A percentile compares a stretch with the other conserved stretches of the same genome.
phyloP scores from a whole-genome alignment of 768 basidiomycete species.

The Leccinum rimulosum region DNA sequence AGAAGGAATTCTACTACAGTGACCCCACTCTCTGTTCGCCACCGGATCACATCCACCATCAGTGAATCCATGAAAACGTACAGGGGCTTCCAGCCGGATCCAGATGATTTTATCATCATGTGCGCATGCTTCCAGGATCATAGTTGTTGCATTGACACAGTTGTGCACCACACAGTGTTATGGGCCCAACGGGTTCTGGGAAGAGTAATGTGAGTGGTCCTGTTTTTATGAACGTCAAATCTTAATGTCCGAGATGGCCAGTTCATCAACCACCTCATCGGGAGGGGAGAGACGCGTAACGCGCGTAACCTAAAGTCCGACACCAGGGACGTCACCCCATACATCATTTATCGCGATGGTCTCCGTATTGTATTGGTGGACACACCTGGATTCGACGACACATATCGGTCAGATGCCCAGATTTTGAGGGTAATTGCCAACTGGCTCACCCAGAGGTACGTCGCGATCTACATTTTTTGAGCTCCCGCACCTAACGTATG shows the following conservation, averaged over 20 bases:
- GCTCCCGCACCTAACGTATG: neutral
- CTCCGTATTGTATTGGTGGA: slow-evolving; percentile 17
- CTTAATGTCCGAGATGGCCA: neutral
- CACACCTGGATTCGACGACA: slow-evolving; percentile 23
- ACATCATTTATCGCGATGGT: neutral
- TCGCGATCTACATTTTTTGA: neutral
- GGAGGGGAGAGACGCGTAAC: neutral
- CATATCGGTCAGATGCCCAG: slow-evolving; percentile 18
- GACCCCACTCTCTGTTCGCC: neutral
- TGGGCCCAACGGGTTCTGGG: slow-evolving; percentile 27
- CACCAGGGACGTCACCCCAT: slow-evolving; percentile 11
- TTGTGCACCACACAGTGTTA: slow-evolving; percentile 11
- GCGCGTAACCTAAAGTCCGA: slow-evolving; percentile 10
- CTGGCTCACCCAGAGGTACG: slow-evolving; percentile 20
- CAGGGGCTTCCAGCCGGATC: too few species aligned
- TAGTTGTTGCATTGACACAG: too few species aligned
- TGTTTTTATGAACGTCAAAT: too few species aligned
- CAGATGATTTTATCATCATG: too few species aligned
- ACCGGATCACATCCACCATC: too few species aligned
- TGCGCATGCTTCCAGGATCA: too few species aligned
- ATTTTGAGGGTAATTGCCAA: slow-evolving; percentile 14
- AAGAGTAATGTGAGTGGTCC: slow-evolving; percentile 23
- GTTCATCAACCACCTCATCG: slow-evolving; percentile 18
- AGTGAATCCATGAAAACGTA: too few species aligned
- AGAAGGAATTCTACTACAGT: too few species aligned